A percentile compares a stretch with the other conserved stretches of the same genome.
Conservation (phyloP, 768 basidiomycete species). For the Gyrodon lividus region DNA sequence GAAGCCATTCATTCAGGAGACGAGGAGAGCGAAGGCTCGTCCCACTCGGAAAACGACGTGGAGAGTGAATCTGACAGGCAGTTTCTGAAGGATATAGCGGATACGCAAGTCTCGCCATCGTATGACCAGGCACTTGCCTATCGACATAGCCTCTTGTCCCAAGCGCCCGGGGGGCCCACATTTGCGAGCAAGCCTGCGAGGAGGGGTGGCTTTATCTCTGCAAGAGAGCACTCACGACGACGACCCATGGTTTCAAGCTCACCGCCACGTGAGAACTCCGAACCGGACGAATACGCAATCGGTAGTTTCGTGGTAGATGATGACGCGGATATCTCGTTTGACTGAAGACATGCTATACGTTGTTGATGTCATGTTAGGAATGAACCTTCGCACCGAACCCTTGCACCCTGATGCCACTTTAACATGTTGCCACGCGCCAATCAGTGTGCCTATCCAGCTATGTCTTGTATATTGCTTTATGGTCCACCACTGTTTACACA, state of each 20-base stretch:
- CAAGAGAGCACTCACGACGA: slow-evolving; percentile 34
- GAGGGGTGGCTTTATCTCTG: slow-evolving; percentile 36
- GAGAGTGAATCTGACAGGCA: slow-evolving; percentile 67
- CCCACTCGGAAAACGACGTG: slow-evolving; percentile 47
- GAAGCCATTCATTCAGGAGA: slow-evolving; percentile 82
- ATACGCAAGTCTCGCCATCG: slow-evolving; percentile 67
- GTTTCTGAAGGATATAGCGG: slow-evolving; percentile 62
- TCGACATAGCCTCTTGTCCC: slow-evolving; percentile 70
- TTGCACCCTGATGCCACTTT: too few relatives aligned
- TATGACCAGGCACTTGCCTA: slow-evolving; percentile 76
- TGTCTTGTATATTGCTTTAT: too few relatives aligned
- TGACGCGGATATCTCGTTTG: slow-evolving; percentile 64
- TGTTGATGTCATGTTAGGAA: slow-evolving; percentile 2
- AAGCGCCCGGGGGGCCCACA: slow-evolving; percentile 51
- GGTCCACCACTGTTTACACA: too few relatives aligned
- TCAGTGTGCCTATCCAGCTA: too few relatives aligned
- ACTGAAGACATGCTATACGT: slow-evolving; percentile 7
- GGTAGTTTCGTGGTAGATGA: slow-evolving; percentile 84
- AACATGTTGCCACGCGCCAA: too few relatives aligned
- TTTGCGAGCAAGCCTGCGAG: slow-evolving; percentile 56
- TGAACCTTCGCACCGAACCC: too few relatives aligned
- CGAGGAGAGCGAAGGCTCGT: slow-evolving; percentile 65
- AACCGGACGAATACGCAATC: slow-evolving; percentile 63
- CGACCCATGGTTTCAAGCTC: slow-evolving; percentile 54
- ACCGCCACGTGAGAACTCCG: slow-evolving; percentile 49